Evolutionary conservation across 2,329 filamentous ascomycete genomes (phyloP), one percentile per base, ranked within the genome.

Genomic region (Penicillium decumbens): DNA sequence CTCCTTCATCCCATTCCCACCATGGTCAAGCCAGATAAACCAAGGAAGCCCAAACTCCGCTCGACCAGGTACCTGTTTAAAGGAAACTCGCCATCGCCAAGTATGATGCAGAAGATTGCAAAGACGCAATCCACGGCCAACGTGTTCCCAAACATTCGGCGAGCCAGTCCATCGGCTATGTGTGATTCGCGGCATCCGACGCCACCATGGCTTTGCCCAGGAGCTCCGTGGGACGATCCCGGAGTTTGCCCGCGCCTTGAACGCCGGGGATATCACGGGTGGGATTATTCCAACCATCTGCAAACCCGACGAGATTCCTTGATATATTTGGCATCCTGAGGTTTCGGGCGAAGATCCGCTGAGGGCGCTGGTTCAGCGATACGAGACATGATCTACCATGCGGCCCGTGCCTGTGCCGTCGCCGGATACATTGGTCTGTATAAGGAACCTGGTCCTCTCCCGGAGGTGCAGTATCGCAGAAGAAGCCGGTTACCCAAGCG

Each of bases 391-490:
- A 38, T 51, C 3, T 75, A 75, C 47, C 64, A 73, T 10, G 65
- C 72, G 13, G 71, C 64, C 5, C 63, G 72, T 3, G 68, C 72
- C 0, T 75, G 72, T 52, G 73, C 72, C 6, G 69, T 65, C 0
- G 73, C 65, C 1, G 69, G 70, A 1, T 73, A 73, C 38, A 47
- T 43, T 5, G 51, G 59, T 6, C 59, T 75, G 1, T 74, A 70
- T 47, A 28, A 52, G 0, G 68, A 73, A 45, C 63, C 74, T 2
- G 53, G 69, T 41, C 47, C 72, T 6, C 58, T 74, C 1, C 71
- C 73, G 1, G 72, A 75, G 28, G 61, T 67, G 5, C 60, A 63
- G n/a, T 29, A 66, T 75, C 25, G 71, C 72, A 0, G 73, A 74
- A 45, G 72, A 75, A 50, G 71, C 72, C 6, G 59, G 66, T 5